Evolutionary conservation across 2,329 filamentous ascomycete species (phyloP).

Genomic region (Pyrenophora seminiperda): DNA sequence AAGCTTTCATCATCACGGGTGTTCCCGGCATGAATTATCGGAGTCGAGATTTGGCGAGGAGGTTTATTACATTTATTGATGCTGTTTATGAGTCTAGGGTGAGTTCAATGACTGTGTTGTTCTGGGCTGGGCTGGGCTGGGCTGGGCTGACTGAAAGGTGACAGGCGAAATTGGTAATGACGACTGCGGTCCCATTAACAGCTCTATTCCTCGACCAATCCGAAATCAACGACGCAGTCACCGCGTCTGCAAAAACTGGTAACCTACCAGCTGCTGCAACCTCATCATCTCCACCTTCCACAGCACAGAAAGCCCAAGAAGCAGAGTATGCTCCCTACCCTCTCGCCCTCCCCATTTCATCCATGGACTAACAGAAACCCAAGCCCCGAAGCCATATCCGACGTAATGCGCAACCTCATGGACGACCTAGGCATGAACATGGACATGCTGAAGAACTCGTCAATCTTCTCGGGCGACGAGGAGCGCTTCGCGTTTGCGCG

Average conservation of each 20-base stretch:
- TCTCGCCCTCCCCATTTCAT: too few relatives aligned
- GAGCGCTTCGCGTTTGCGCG: conserved; percentile 95
- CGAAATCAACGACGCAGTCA: conserved; percentile 54
- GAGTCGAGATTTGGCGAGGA: conserved; percentile 82
- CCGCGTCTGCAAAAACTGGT: conserved; percentile 46
- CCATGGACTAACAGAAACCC: conserved; percentile 52
- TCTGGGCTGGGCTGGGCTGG: not conserved
- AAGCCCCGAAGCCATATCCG: conserved; percentile 60
- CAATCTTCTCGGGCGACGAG: conserved; percentile 91
- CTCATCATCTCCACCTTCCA: conserved; percentile 9
- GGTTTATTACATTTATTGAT: conserved; percentile 98
- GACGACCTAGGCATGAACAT: conserved; percentile 88
- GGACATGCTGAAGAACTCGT: conserved; percentile 80
- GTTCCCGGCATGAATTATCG: conserved; percentile 89
- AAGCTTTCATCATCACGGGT: conserved; percentile 89
- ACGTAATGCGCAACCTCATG: conserved; percentile 79
- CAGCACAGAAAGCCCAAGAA: too few relatives aligned
- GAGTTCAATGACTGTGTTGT: conserved; percentile 23
- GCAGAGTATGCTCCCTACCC: too few relatives aligned
- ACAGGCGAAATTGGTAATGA: conserved; percentile 92
- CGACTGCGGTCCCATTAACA: conserved; percentile 80
- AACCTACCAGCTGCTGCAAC: conserved; percentile 45
- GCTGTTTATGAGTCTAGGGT: conserved; percentile 82
- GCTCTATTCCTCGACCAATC: conserved; percentile 80
- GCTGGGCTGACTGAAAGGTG: not conserved